A percentile compares a stretch with the other conserved stretches of the same genome.
These are phyloP conservation scores for Boeremia lycopersici DNA, from an alignment of 2,329 filamentous ascomycete species.

Conservation along the genomic window DNA sequence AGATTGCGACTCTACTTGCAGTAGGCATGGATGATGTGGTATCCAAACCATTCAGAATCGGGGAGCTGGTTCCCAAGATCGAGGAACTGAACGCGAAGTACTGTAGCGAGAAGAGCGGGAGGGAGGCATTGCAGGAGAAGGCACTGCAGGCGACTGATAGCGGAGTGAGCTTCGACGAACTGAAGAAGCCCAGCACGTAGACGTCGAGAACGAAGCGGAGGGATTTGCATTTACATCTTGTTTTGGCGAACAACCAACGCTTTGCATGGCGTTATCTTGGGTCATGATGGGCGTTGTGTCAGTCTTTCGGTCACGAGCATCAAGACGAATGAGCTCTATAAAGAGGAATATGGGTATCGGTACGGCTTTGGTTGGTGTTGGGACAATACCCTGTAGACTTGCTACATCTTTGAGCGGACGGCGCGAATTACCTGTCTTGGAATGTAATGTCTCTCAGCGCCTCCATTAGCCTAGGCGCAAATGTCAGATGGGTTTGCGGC, in stretches of 20 bases:
- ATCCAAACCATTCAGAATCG: slow-evolving; percentile 58
- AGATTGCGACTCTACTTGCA: slow-evolving; percentile 46
- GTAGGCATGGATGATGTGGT: slow-evolving; percentile 58
- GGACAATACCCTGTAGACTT: neutral
- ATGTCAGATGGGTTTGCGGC: too few species aligned
- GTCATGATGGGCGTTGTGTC: neutral
- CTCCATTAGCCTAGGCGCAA: neutral
- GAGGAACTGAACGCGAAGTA: slow-evolving; percentile 51
- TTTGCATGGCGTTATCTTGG: neutral
- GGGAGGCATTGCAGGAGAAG: slow-evolving; percentile 4
- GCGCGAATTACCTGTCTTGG: neutral
- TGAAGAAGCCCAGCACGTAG: neutral
- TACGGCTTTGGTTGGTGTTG: neutral
- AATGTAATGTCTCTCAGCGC: neutral
- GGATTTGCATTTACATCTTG: neutral
- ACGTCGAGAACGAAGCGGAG: neutral
- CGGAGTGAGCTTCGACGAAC: slow-evolving; percentile 4
- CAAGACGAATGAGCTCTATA: neutral
- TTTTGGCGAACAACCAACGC: neutral
- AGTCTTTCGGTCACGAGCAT: neutral
- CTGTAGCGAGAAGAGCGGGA: slow-evolving; percentile 1
- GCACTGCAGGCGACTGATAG: slow-evolving; percentile 9
- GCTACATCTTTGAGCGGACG: neutral
- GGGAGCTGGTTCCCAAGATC: slow-evolving; percentile 58
- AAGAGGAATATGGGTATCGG: neutral